These are phyloP conservation scores for Aleurites moluccanus DNA, from an alignment of 441 rosid genomes.

Conservation along the genomic window DNA sequence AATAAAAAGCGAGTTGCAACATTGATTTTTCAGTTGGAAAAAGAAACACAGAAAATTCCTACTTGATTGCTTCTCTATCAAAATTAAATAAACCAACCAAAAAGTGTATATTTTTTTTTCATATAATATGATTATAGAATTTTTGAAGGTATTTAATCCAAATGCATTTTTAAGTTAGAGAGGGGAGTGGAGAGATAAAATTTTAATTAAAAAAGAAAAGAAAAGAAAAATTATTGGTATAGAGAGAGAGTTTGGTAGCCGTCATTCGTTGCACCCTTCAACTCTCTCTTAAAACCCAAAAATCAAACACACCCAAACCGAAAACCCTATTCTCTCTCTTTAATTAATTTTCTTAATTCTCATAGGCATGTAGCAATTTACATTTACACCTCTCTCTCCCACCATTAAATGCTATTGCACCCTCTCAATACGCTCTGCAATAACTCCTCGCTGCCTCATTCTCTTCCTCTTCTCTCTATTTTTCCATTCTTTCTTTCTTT, in stretches of 20 bases:
- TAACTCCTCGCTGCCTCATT: slow-evolving; percentile 61
- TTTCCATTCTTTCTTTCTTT: neutral
- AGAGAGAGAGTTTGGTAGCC: slow-evolving; percentile 42
- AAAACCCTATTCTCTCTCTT: neutral
- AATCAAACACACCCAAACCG: slow-evolving; percentile 21
- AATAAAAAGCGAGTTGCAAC: too few relatives aligned
- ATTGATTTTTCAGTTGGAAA: too few relatives aligned
- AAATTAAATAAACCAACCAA: too few relatives aligned
- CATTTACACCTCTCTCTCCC: slow-evolving; percentile 48
- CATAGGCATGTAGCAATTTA: slow-evolving; percentile 39
- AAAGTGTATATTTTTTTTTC: too few relatives aligned
- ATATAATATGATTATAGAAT: too few relatives aligned
- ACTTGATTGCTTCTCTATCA: too few relatives aligned
- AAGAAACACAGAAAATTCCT: too few relatives aligned
- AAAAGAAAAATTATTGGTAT: neutral
- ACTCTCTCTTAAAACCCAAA: neutral
- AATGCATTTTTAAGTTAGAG: too few relatives aligned
- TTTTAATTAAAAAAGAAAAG: neutral
- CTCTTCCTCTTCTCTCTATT: slow-evolving; percentile 30
- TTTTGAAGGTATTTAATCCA: too few relatives aligned
- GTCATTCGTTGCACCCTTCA: slow-evolving; percentile 40
- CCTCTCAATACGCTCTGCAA: slow-evolving; percentile 81
- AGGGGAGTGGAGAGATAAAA: neutral
- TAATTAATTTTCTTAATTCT: slow-evolving; percentile 13
- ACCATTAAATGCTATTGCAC: slow-evolving; percentile 91